Evolutionary conservation across 192 early-diverging fungal species (phyloP), one percentile per base, ranked within the genome.

Genomic region (Nowakowskiella sp.): DNA sequence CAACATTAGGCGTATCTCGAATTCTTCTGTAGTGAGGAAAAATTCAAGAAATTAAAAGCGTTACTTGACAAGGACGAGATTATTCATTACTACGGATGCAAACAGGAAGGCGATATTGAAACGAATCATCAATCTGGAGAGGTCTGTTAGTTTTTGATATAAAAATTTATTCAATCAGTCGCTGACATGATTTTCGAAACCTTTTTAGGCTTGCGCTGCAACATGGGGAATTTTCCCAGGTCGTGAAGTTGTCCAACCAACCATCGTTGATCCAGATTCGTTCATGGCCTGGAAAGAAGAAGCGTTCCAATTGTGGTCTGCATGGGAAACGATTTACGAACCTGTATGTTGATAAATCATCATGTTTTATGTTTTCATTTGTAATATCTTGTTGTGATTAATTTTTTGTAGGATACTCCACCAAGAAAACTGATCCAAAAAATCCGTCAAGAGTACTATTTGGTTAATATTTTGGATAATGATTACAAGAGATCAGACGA

Each of bases 151-250:
- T 39, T 19, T 13, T 39, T 39, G 13, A 13, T 13, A 39, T 13
- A 39, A 39, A 39, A 39, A 39, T 39, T 39, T 30, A 47, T 47
- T 30, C 47, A 26, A 13, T 34, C 47, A 26, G 13, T 47, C 10
- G 13, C 39, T n/a, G n/a, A n/a, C n/a, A n/a, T n/a, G n/a, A n/a
- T n/a, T n/a, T n/a, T n/a, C n/a, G n/a, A 69, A 27, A 88, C 88
- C 42, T 80, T 90, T 55, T 69, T 91, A 59, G 66, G 84, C 88
- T 16, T 90, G 88, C 57, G 87, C 87, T 4, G 86, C 88, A 32
- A 89, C 87, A n/a, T 89, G 87, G 87, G 87, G 87, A 32, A 85
- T 89, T 26, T 89, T 89, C 80, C 86, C 86, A 1, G 85, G 86
- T 43, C 82, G 84, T 55, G 87, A 89, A 66, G 80, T 89, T 33